These are phyloP conservation scores for Datisca glomerata DNA, from an alignment of 306 rosid species.

Conservation along the genomic window DNA sequence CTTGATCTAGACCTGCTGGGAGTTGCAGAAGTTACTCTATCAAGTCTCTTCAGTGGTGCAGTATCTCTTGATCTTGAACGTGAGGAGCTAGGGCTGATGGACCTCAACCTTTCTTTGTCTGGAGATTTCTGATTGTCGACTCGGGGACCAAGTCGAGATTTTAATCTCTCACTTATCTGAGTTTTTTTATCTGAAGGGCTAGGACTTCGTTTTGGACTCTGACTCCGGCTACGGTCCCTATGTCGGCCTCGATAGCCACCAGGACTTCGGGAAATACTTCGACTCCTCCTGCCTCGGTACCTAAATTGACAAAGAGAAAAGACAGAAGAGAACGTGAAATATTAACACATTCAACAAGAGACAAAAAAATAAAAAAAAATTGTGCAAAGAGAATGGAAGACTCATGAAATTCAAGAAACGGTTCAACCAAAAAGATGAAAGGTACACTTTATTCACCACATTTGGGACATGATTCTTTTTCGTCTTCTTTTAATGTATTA, in stretches of 20 bases:
- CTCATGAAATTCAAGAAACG: too few species aligned
- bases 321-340: neutral
- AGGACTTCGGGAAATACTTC: constrained; percentile 65
- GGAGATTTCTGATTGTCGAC: constrained; percentile 26
- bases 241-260: constrained; percentile 35
- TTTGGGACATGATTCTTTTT: neutral
- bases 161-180: constrained; percentile 55
- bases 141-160: constrained; percentile 79
- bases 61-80: constrained; percentile 55
- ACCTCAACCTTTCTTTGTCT: constrained; percentile 27
- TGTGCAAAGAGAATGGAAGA: too few species aligned
- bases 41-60: constrained; percentile 27
- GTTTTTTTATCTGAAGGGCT: constrained; percentile 55
- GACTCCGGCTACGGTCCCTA: constrained; percentile 33
- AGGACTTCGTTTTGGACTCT: constrained; percentile 40
- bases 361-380: too few species aligned
- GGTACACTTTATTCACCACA: too few species aligned
- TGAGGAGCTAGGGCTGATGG: constrained; percentile 26
- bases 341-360: neutral
- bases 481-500: neutral
- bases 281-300: constrained; percentile 48
- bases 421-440: too few species aligned
- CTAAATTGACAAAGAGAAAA: constrained; percentile 21
- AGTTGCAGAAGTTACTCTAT: constrained; percentile 33
- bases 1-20: constrained; percentile 63